Conservation (phyloP, 441 rosid genomes). For the Omphalea diandra region DNA sequence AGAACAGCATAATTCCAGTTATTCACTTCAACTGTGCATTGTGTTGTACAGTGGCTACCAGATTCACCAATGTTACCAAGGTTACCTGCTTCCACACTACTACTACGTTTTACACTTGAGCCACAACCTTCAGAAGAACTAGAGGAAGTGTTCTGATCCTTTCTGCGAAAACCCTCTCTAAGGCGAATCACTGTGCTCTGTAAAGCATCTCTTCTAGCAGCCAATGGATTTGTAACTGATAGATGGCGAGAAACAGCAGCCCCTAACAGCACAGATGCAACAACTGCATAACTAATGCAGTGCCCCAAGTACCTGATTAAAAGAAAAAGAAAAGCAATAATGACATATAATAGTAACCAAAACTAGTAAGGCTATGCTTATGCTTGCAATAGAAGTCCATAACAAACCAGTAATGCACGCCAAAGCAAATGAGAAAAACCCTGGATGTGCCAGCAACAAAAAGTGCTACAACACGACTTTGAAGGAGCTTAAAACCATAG, state of each 20-base stretch:
- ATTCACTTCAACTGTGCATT: conserved; percentile 47
- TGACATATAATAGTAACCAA: conserved; percentile 20
- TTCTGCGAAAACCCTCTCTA: conserved; percentile 97
- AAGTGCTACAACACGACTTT: conserved; percentile 87
- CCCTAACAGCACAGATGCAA: conserved; percentile 92
- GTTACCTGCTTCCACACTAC: conserved; percentile 86
- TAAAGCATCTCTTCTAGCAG: conserved; percentile 98
- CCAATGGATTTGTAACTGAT: conserved; percentile 84
- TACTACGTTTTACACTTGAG: conserved; percentile 93
- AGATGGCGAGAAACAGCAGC: conserved; percentile 99
- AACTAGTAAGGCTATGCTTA: conserved; percentile 12
- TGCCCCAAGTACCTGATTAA: conserved; percentile 95
- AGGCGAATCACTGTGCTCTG: conserved; percentile 95
- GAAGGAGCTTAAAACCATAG: conserved; percentile 95
- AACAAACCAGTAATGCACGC: conserved; percentile 99
- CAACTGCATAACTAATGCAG: conserved; percentile 96
- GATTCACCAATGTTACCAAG: conserved; percentile 65
- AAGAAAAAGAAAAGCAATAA: conserved; percentile 20
- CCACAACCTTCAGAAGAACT: conserved; percentile 99
- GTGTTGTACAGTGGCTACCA: conserved; percentile 48
- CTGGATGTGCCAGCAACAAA: conserved; percentile 93
- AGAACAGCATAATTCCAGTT: conserved; percentile 57
- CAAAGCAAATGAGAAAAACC: conserved; percentile 97
- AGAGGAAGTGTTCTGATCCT: conserved; percentile 89
- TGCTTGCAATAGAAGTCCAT: conserved; percentile 19